These are phyloP conservation scores for Platanus orientalis DNA, from an alignment of 164 flowering plant species.

Conservation along the genomic window DNA sequence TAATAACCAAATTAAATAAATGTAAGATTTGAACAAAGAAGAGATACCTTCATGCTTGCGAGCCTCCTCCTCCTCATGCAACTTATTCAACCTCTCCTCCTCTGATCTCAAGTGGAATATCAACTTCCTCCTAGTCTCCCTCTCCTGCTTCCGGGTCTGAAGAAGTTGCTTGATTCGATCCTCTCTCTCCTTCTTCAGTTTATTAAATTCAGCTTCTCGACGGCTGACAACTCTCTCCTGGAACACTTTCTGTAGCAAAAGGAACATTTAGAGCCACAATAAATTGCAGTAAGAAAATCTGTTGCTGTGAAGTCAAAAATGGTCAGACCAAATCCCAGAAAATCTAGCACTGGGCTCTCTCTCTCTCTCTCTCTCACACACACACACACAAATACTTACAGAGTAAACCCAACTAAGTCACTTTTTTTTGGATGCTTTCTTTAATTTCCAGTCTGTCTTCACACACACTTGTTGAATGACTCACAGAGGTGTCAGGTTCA, in stretches of 20 bases:
- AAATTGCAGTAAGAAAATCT: too few relatives aligned
- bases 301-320: background rate
- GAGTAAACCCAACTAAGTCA: too few relatives aligned
- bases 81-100: slow-evolving; percentile 60
- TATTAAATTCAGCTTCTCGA: slow-evolving; percentile 52
- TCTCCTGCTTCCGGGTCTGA: slow-evolving; percentile 44
- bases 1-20: background rate
- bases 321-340: background rate
- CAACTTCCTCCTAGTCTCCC: slow-evolving; percentile 61
- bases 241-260: slow-evolving; percentile 44
- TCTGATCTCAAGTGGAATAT: slow-evolving; percentile 52
- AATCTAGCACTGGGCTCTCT: too few relatives aligned
- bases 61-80: slow-evolving; percentile 79
- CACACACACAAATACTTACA: too few relatives aligned
- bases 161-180: slow-evolving; percentile 46
- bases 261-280: background rate
- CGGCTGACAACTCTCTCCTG: slow-evolving; percentile 49
- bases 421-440: too few relatives aligned
- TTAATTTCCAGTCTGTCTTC: too few relatives aligned
- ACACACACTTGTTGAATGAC: too few relatives aligned
- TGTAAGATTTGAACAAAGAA: background rate
- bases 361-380: too few relatives aligned
- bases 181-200: slow-evolving; percentile 53
- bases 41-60: slow-evolving; percentile 75
- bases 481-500: too few relatives aligned